Evolutionary conservation across 768 basidiomycete species (phyloP).

Genomic region (Asterophora lycoperdoides): DNA sequence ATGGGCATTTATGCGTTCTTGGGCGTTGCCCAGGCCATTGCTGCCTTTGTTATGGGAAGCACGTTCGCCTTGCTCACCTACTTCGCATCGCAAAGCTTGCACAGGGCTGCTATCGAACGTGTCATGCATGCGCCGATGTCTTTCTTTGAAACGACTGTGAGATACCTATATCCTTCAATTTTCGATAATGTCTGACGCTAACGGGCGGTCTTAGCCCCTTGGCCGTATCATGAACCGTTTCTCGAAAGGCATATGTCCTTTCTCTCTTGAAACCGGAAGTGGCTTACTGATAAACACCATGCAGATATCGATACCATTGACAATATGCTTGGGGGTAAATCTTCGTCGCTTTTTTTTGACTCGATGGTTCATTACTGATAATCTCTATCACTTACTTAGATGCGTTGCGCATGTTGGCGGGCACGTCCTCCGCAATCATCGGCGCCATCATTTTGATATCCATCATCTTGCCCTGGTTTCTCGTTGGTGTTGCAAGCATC

Average conservation of each 20-base stretch:
- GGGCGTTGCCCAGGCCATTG: slow-evolving; percentile 65
- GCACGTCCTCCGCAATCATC: slow-evolving; percentile 59
- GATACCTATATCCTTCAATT: slow-evolving; percentile 11
- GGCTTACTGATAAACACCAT: slow-evolving; percentile 7
- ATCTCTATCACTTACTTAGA: slow-evolving; percentile 32
- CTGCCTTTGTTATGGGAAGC: slow-evolving; percentile 64
- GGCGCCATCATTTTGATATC: slow-evolving; percentile 79
- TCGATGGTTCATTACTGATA: background rate
- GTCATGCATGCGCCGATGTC: slow-evolving; percentile 85
- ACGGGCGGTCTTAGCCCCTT: slow-evolving; percentile 45
- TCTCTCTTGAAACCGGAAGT: too few relatives aligned
- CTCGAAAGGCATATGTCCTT: slow-evolving; percentile 52
- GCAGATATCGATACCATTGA: slow-evolving; percentile 78
- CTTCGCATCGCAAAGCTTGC: slow-evolving; percentile 69
- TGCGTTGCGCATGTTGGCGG: slow-evolving; percentile 66
- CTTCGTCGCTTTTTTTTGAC: background rate
- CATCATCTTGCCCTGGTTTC: slow-evolving; percentile 79
- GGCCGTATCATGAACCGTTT: slow-evolving; percentile 91
- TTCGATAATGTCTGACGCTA: slow-evolving; percentile 1
- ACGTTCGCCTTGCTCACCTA: slow-evolving; percentile 66
- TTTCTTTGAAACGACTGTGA: slow-evolving; percentile 83
- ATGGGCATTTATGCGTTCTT: slow-evolving; percentile 80
- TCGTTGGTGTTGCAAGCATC: slow-evolving; percentile 66
- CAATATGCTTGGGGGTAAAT: slow-evolving; percentile 57
- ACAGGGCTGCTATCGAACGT: slow-evolving; percentile 56